Conservation (phyloP, 441 rosid genomes). For the Jatropha podagrica region DNA sequence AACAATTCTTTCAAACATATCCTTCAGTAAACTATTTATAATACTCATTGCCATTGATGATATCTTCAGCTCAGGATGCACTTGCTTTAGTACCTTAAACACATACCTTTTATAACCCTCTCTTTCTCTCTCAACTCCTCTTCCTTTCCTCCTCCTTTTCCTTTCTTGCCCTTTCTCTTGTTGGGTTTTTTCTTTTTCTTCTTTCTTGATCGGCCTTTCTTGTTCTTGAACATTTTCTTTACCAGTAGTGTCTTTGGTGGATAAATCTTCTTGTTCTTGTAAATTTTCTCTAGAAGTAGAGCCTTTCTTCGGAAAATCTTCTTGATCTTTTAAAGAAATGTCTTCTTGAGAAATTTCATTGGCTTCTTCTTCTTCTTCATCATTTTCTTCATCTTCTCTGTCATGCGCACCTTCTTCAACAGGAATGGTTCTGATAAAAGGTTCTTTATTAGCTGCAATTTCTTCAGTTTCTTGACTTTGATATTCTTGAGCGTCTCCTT, state of each 20-base stretch:
- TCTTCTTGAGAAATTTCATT: not conserved
- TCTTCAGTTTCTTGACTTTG: slow-evolving; percentile 4
- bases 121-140: slow-evolving; percentile 11
- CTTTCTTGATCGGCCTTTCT: not conserved
- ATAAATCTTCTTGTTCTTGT: not conserved
- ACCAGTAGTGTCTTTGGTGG: not conserved
- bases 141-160: not conserved
- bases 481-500: slow-evolving; percentile 10
- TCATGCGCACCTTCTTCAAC: slow-evolving; percentile 4
- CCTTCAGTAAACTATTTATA: slow-evolving; percentile 63
- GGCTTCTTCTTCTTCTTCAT: not conserved
- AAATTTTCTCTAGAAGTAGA: not conserved
- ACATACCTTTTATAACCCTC: slow-evolving; percentile 51
- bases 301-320: not conserved
- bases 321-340: not conserved
- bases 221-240: not conserved
- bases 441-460: not conserved
- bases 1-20: slow-evolving; percentile 73
- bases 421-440: slow-evolving; percentile 4
- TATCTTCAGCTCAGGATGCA: slow-evolving; percentile 67
- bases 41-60: slow-evolving; percentile 70
- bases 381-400: not conserved
- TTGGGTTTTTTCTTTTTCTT: not conserved
- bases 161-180: not conserved
- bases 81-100: slow-evolving; percentile 60